Evolutionary conservation across 2,329 filamentous ascomycete genomes (phyloP).

Genomic region (Nigrospora oryzae): DNA sequence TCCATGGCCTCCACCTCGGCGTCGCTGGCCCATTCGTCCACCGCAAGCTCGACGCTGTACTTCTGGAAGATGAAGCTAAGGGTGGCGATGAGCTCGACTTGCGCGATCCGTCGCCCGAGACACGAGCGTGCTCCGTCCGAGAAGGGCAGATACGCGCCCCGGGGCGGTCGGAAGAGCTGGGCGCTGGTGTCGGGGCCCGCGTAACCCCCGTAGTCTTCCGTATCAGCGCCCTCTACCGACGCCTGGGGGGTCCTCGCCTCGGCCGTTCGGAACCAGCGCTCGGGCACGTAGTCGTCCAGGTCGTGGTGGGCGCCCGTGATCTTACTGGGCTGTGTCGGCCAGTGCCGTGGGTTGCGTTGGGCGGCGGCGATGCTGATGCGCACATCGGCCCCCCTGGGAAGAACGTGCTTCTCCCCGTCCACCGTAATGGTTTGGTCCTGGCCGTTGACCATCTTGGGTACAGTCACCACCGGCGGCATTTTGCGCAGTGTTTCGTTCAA

Average conservation of each 20-base stretch:
- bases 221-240: conserved; percentile 23
- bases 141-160: conserved; percentile 51
- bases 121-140: conserved; percentile 50
- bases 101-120: conserved; percentile 48
- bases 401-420: conserved; percentile 32
- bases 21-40: conserved; percentile 48
- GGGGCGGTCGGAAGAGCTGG: conserved; percentile 49
- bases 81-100: conserved; percentile 48
- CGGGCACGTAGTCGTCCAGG: conserved; percentile 63
- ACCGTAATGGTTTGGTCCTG: conserved; percentile 50
- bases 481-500: conserved; percentile 72
- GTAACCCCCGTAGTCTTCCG: conserved; percentile 50
- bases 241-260: conserved; percentile 3
- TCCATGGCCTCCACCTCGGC: conserved; percentile 45
- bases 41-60: conserved; percentile 63
- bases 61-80: conserved; percentile 46
- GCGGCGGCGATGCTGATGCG: conserved; percentile 45
- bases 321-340: conserved; percentile 49
- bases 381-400: conserved; percentile 46
- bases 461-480: conserved; percentile 60
- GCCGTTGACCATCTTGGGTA: conserved; percentile 56
- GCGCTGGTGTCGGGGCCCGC: conserved; percentile 53
- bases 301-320: conserved; percentile 39
- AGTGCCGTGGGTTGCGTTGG: conserved; percentile 65
- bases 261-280: conserved; percentile 56